These are phyloP conservation scores for Curvularia eragrostidis DNA, from an alignment of 2,329 filamentous ascomycete species.

Conservation along the genomic window DNA sequence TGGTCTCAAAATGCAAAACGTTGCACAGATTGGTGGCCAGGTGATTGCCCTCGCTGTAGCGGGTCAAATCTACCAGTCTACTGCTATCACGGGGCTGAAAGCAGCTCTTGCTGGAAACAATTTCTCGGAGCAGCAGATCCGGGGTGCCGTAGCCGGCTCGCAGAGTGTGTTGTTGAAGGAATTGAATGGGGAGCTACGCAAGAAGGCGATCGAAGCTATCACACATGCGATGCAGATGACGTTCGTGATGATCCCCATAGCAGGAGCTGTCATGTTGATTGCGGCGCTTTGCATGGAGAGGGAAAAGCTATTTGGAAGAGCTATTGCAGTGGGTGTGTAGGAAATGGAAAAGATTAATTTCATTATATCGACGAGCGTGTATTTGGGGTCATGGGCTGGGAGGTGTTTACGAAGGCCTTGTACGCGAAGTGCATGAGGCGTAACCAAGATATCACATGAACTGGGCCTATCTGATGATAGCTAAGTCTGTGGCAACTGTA, in stretches of 20 bases:
- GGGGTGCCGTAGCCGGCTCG: neutral
- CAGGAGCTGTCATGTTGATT: neutral
- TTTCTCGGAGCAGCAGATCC: neutral
- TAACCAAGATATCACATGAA: no score
- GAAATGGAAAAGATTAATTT: neutral
- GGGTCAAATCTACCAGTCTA: neutral
- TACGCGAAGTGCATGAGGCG: no score
- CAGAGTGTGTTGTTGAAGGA: neutral
- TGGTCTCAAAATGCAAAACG: neutral
- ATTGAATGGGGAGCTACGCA: neutral
- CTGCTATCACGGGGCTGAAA: neutral
- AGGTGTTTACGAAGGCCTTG: no score
- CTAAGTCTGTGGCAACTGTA: no score
- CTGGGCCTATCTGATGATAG: no score
- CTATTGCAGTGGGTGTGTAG: neutral
- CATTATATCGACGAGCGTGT: neutral
- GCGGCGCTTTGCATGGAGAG: neutral
- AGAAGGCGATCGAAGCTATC: neutral
- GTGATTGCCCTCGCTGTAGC: neutral
- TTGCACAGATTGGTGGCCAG: neutral
- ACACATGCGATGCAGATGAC: neutral
- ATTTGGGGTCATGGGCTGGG: neutral
- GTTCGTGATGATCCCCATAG: neutral
- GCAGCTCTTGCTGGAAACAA: neutral
- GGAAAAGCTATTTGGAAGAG: neutral